A percentile compares a stretch with the other conserved stretches of the same genome.
phyloP scores from a whole-genome alignment of 148 eudicot genomes.

The Agrostemma githago region DNA sequence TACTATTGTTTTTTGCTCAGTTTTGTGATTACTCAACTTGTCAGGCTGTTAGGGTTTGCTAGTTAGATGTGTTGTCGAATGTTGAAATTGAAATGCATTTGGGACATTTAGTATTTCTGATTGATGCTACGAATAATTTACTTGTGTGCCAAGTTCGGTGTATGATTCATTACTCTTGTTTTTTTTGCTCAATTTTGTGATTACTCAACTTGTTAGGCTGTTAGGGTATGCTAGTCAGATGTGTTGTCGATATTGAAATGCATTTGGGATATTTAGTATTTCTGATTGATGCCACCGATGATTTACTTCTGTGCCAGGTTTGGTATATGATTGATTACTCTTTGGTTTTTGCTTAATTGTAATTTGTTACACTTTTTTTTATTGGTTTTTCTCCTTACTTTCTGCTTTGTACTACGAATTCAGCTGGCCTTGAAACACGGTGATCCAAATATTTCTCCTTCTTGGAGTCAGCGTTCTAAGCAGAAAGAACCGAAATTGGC shows the following conservation, averaged over 20 bases:
- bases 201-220: no score
- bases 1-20: background rate
- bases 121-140: background rate
- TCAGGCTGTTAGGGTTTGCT: background rate
- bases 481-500: constrained; percentile 44
- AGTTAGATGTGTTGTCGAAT: background rate
- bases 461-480: constrained; percentile 81
- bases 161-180: no score
- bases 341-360: no score
- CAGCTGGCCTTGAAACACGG: constrained; percentile 82
- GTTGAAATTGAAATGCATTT: background rate
- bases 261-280: no score
- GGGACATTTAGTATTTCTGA: no score
- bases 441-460: constrained; percentile 71
- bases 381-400: background rate
- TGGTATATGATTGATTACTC: no score
- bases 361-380: background rate
- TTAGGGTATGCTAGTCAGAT: background rate
- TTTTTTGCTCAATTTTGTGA: background rate
- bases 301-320: no score
- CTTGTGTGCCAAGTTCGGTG: constrained; percentile 41
- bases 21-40: background rate
- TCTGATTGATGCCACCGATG: no score
- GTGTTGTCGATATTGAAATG: background rate
- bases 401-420: background rate